Evolutionary conservation across 805 yeast genomes (phyloP), one percentile per base, ranked within the genome.

Genomic region (Starmera dryadoides): DNA sequence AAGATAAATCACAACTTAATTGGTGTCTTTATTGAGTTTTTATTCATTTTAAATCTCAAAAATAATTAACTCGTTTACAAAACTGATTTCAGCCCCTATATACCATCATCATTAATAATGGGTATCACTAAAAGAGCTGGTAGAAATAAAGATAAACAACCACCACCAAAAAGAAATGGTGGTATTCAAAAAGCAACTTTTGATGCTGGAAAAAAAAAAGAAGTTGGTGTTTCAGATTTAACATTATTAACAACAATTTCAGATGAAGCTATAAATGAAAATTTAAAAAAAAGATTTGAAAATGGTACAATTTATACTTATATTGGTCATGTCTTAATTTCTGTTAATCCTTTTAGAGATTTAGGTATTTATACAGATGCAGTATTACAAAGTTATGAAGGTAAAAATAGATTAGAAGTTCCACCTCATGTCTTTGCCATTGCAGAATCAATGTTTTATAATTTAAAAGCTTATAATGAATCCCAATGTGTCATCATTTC

Each of bases 391-490:
- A 69, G 82, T 16, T 93, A 93, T 57, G 79, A 80, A 60, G 96
- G 96, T 45, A 88, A 89, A 60, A 93, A 93, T 62, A 73, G 99
- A 53, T 69, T 93, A 42, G 99, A 93, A 64, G 96, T 85, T 22
- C 95, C 98, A 15, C 99, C 99, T 3, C 99, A 93, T 63, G 98
- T 93, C 23, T 93, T 82, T 63, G 96, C 98, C 38, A 88, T 93
- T 53, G 98, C 99, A 10, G 99, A 93, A 63, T 67, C 94, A 28
- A 88, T 93, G 95, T 93, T 83, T 62, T 91, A 93, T 64, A 86
- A 91, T 60, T 74, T 93, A 80, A 89, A 89, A 62, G 83, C 95
- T 0, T 93, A 93, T 63, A 78, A 84, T 42, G 98, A 93, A 53
- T 87, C 80, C 56, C 98, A 93, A 60, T 91, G 98, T 73, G 98